Evolutionary conservation across 2,329 filamentous ascomycete species (phyloP).

Genomic region (Xylariaceae sp.): DNA sequence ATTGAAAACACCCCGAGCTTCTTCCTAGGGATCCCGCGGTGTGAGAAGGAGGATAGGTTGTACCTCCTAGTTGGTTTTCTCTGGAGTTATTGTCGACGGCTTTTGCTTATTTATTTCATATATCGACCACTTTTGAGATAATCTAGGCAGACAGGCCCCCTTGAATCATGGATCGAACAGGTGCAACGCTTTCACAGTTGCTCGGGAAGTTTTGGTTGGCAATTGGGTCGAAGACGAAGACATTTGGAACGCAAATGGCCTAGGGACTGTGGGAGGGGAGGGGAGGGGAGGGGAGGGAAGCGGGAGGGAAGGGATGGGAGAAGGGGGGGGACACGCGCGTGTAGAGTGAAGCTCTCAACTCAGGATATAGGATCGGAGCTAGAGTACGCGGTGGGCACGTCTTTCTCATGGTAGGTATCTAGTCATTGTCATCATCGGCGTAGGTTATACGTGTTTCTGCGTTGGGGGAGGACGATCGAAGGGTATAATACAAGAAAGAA

Average conservation of each 20-base stretch:
- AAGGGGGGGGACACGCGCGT: background rate
- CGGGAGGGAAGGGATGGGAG: background rate
- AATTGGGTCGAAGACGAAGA: background rate
- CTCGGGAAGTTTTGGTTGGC: too few relatives aligned
- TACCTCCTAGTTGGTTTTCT: slow-evolving; percentile 36
- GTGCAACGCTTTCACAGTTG: too few relatives aligned
- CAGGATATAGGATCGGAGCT: background rate
- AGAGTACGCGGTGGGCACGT: background rate
- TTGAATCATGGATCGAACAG: too few relatives aligned
- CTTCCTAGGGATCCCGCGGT: background rate
- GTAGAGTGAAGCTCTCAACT: slow-evolving; percentile 5
- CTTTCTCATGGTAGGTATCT: background rate
- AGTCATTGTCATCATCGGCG: slow-evolving; percentile 21
- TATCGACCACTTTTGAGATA: slow-evolving; percentile 29
- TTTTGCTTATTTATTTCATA: slow-evolving; percentile 24
- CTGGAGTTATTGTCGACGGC: slow-evolving; percentile 25
- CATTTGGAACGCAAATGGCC: too few relatives aligned
- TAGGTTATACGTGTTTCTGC: slow-evolving; percentile 16
- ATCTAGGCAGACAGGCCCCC: background rate
- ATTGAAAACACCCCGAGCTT: slow-evolving; percentile 36
- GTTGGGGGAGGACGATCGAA: slow-evolving; percentile 22
- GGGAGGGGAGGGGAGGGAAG: too few relatives aligned
- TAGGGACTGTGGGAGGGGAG: too few relatives aligned
- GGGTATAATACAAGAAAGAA: slow-evolving; percentile 27
- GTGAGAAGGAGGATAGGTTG: slow-evolving; percentile 34